These are phyloP conservation scores for Chlamydomonas sp. DNA, from an alignment of 139 green algal species.

Conservation along the genomic window DNA sequence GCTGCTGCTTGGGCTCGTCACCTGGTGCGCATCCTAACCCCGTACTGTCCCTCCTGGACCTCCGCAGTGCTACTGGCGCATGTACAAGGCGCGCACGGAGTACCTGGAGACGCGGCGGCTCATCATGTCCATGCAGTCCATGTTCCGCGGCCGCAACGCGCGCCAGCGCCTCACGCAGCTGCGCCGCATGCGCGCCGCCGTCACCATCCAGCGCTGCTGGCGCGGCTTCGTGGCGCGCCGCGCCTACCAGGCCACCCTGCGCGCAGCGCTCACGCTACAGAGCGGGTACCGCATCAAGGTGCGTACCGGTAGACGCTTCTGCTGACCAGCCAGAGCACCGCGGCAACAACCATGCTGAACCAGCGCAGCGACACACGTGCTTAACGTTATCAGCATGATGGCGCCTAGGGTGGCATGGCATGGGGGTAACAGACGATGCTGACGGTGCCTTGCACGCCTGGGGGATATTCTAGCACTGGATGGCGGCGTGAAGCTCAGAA, in stretches of 20 bases:
- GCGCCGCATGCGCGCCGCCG: constrained; percentile 39
- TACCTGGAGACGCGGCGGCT: constrained; percentile 44
- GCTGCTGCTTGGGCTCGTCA: too few species aligned
- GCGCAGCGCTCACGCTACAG: constrained; percentile 42
- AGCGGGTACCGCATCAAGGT: constrained; percentile 42
- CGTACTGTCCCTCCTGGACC: background rate
- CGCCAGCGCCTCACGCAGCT: constrained; percentile 43
- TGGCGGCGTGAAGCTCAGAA: too few species aligned
- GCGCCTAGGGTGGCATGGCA: too few species aligned
- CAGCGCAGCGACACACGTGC: too few species aligned
- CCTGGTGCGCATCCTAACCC: too few species aligned
- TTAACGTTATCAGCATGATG: too few species aligned
- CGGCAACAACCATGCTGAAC: too few species aligned
- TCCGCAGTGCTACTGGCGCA: constrained; percentile 70
- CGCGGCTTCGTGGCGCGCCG: constrained; percentile 30
- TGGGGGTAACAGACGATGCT: too few species aligned
- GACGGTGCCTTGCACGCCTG: too few species aligned
- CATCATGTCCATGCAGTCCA: constrained; percentile 59
- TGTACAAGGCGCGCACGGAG: constrained; percentile 56
- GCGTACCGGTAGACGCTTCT: background rate
- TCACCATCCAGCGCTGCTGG: constrained; percentile 46
- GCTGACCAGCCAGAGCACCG: background rate
- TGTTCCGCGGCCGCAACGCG: constrained; percentile 56
- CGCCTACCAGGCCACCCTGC: background rate
- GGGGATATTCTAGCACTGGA: too few species aligned